phyloP scores from a whole-genome alignment of 2,329 filamentous ascomycete genomes.

The Fusarium algeriense region DNA sequence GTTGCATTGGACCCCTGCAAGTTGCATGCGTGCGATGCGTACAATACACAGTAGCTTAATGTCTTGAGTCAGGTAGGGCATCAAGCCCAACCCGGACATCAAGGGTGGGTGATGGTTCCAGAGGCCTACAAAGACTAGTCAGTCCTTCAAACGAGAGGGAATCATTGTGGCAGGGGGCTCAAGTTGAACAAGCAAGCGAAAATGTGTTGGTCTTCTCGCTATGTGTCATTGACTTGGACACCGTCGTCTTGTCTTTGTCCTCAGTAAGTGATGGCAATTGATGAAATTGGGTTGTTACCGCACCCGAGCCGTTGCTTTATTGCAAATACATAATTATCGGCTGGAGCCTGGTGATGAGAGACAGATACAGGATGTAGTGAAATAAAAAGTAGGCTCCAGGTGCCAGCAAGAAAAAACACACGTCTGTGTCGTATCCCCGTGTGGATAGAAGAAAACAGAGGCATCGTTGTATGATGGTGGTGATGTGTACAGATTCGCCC shows the following conservation, averaged over 20 bases:
- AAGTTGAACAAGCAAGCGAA: slow-evolving; percentile 19
- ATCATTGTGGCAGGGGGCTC: not conserved
- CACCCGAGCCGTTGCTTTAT: slow-evolving; percentile 8
- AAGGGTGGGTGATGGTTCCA: slow-evolving; percentile 8
- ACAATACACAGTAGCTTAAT: slow-evolving; percentile 16
- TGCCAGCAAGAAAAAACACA: slow-evolving; percentile 2
- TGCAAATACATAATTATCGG: slow-evolving; percentile 3
- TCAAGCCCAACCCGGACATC: slow-evolving; percentile 19
- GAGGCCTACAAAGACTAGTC: slow-evolving; percentile 3
- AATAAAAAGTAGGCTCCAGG: not conserved
- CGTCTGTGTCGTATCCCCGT: slow-evolving; percentile 17
- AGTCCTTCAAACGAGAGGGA: not conserved
- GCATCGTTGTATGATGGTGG: slow-evolving; percentile 39
- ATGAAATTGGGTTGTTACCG: slow-evolving; percentile 6
- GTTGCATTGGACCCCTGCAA: slow-evolving; percentile 26
- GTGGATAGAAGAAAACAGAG: not conserved
- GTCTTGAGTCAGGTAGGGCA: slow-evolving; percentile 34
- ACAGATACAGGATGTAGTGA: not conserved
- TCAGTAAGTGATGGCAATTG: not conserved
- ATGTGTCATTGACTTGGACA: not conserved
- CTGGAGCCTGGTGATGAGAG: slow-evolving; percentile 11
- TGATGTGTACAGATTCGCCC: slow-evolving; percentile 10
- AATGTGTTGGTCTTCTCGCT: not conserved
- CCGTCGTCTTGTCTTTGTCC: not conserved
- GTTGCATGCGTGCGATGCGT: slow-evolving; percentile 11